A percentile compares a stretch with the other conserved stretches of the same genome.
phyloP scores from a whole-genome alignment of 768 basidiomycete genomes.

The Tulasnella sp. region DNA sequence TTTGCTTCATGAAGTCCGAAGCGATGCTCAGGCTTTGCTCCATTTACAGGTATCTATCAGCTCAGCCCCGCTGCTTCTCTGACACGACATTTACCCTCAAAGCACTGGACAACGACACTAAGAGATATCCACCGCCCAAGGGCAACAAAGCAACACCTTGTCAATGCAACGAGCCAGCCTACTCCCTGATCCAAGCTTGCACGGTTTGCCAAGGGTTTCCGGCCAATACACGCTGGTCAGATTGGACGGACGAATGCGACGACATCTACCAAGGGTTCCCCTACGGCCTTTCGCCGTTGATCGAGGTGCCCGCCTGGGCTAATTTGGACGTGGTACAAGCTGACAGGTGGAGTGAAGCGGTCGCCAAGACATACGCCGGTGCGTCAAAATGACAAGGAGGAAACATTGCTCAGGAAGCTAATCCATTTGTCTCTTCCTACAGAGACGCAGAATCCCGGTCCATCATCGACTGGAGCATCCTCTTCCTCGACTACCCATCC shows the following conservation, averaged over 20 bases:
- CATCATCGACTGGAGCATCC: no score
- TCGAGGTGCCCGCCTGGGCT: background rate
- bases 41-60: background rate
- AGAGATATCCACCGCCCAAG: background rate
- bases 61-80: background rate
- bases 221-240: background rate
- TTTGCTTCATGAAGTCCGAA: background rate
- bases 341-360: background rate
- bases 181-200: background rate
- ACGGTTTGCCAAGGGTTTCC: background rate
- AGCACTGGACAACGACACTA: background rate
- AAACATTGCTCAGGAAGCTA: background rate
- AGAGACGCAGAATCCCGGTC: no score
- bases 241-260: background rate
- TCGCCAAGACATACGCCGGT: background rate
- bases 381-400: background rate
- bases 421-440: background rate
- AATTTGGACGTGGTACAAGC: background rate
- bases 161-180: background rate
- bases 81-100: background rate
- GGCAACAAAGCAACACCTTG: background rate
- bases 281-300: background rate
- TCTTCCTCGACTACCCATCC: background rate
- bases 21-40: background rate
- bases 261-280: background rate